Evolutionary conservation across 2,329 filamentous ascomycete genomes (phyloP), one percentile per base, ranked within the genome.

Genomic region (Chalara sp.): DNA sequence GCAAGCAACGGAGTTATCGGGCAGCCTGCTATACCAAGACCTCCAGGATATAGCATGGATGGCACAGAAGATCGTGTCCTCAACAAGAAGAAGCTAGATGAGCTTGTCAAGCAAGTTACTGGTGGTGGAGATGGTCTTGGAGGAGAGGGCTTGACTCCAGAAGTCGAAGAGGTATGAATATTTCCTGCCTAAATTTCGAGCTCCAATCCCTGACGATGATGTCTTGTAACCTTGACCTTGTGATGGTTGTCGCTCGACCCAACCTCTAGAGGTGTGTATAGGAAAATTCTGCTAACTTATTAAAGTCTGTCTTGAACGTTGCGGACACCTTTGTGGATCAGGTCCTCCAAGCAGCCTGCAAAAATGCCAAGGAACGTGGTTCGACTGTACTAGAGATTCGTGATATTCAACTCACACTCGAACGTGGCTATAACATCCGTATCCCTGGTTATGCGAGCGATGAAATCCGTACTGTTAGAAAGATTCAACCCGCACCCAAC

Each of bases 41-140:
- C 89, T 43, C 89, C 90, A 0, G 82, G 84, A 0, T 95, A 89
- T 67, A 87, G 89, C 51, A 83, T 96, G 52, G 92, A 97, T 66
- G 88, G 89, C 32, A 91, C 96, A 65, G 90, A 89, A 30, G 90
- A 96, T 62, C 85, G 91, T 42, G 87, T 99, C 1, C 75, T 99
- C n/a, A 95, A 87, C 72, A 96, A 96, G 80, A 95, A 95, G 73
- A 97, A 96, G 72, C 78, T 99, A 40, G 91, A 99, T 64, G 92
- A 96, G 66, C 78, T 99, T 37, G 91, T 97, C 6, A 83, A 91
- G 47, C 92, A 97, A 69, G 90, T 97, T 53, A 95, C 89, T 35
- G 91, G 91, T 49, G 86, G 86, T 7, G 84, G 82, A 30, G 79
- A 81, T 1, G 85, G 88, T 55, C 76, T 80, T n/a, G 86, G 88